Conservation (phyloP, 1,284 basidiomycete species). For the Apiotrichum domesticum region DNA sequence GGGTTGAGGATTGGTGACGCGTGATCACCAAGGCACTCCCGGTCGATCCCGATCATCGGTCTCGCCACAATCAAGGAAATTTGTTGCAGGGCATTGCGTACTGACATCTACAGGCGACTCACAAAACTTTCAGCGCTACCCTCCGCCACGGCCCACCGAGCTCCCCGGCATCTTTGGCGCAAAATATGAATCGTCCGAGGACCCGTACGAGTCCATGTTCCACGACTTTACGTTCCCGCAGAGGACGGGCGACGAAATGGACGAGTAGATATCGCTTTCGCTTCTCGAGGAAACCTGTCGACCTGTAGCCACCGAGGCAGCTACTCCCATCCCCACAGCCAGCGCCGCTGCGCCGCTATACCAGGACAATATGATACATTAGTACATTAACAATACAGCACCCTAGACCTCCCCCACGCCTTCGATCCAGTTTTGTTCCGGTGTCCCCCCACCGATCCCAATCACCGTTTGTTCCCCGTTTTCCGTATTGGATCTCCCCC, state of each 20-base stretch:
- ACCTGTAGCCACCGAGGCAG: no score
- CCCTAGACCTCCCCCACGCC: no score
- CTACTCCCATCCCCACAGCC: no score
- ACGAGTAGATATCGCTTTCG: neutral
- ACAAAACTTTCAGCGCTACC: slow-evolving; percentile 48
- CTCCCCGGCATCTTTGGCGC: slow-evolving; percentile 46
- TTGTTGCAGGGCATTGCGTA: neutral
- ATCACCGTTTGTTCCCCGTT: neutral
- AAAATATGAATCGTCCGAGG: slow-evolving; percentile 31
- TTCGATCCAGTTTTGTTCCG: no score
- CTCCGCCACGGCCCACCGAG: slow-evolving; percentile 45
- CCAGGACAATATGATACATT: no score
- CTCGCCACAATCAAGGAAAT: no score
- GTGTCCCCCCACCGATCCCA: neutral
- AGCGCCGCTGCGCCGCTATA: no score
- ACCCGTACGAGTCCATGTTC: slow-evolving; percentile 43
- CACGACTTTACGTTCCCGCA: slow-evolving; percentile 34
- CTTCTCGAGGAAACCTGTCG: neutral
- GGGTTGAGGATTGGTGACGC: neutral
- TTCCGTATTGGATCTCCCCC: neutral
- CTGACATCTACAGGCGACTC: slow-evolving; percentile 38
- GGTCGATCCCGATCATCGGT: neutral
- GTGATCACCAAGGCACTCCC: neutral
- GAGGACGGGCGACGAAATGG: slow-evolving; percentile 4
- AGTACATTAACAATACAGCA: no score